A percentile compares a stretch with the other conserved stretches of the same genome.
Evolutionary conservation across 1,139 yeast species (phyloP).

Genomic region (Yamadazyma triangularis): DNA sequence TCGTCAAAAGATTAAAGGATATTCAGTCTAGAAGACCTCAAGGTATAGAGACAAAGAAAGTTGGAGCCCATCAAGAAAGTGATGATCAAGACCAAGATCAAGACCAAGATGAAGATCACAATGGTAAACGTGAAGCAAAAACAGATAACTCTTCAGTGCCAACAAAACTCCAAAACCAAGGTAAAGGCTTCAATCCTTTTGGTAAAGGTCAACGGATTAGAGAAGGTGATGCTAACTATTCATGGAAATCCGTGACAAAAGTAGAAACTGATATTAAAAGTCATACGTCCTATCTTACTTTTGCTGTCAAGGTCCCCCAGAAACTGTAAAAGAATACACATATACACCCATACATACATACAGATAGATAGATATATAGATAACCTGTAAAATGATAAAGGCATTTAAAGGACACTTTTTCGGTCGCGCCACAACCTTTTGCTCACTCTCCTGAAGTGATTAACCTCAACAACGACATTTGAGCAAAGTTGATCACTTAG

Average conservation of each 20-base stretch:
- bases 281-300: constrained; percentile 91
- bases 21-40: constrained; percentile 69
- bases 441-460: too few relatives aligned
- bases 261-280: constrained; percentile 83
- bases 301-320: constrained; percentile 52
- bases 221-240: constrained; percentile 78
- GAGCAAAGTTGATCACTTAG: too few relatives aligned
- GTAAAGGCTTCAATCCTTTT: constrained; percentile 79
- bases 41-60: constrained; percentile 63
- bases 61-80: too few relatives aligned
- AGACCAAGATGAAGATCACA: too few relatives aligned
- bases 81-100: too few relatives aligned
- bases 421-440: too few relatives aligned
- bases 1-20: constrained; percentile 73
- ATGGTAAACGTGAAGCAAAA: constrained; percentile 15
- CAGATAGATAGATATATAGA: too few relatives aligned
- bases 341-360: too few relatives aligned
- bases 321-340: too few relatives aligned
- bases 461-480: too few relatives aligned
- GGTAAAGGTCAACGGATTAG: constrained; percentile 76
- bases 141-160: constrained; percentile 9
- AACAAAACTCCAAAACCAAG: constrained; percentile 26
- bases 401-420: too few relatives aligned
- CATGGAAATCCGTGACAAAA: constrained; percentile 81
- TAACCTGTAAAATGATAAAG: too few relatives aligned